Conservation (phyloP, 1,139 yeast genomes). For the Diutina pseudorugosa region DNA sequence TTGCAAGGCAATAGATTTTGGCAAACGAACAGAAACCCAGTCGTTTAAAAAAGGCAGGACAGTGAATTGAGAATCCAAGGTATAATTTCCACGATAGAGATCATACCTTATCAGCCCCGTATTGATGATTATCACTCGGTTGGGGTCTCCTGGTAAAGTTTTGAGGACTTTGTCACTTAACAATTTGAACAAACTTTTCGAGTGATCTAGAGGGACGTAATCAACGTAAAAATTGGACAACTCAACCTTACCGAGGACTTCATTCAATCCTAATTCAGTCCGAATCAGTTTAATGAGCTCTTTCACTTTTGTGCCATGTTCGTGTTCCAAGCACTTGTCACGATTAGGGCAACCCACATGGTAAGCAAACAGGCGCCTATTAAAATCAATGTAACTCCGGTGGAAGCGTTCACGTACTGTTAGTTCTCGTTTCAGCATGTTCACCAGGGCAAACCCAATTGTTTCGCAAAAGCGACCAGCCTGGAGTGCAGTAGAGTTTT, state of each 20-base stretch:
- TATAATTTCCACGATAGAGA: constrained; percentile 74
- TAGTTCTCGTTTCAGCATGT: constrained; percentile 9
- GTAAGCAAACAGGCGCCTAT: constrained; percentile 49
- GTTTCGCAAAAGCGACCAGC: constrained; percentile 93
- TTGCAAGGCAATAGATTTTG: constrained; percentile 34
- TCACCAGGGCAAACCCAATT: constrained; percentile 70
- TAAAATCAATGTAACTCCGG: constrained; percentile 76
- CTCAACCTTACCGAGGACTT: constrained; percentile 45
- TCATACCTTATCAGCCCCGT: constrained; percentile 90
- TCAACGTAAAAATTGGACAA: constrained; percentile 55
- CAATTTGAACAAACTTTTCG: constrained; percentile 47
- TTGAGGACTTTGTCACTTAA: constrained; percentile 50
- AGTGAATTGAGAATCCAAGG: constrained; percentile 67
- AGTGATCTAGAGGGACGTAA: constrained; percentile 54
- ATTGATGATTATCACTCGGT: constrained; percentile 56
- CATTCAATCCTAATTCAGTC: constrained; percentile 39
- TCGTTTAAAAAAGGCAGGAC: constrained; percentile 78
- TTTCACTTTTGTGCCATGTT: constrained; percentile 38
- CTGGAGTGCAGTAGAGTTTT: constrained; percentile 61
- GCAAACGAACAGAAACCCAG: constrained; percentile 56
- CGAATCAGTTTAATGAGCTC: constrained; percentile 33
- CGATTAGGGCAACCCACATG: constrained; percentile 33
- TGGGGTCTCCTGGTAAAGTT: constrained; percentile 21
- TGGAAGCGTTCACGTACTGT: constrained; percentile 15
- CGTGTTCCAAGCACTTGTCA: constrained; percentile 27